Evolutionary conservation across 2,329 filamentous ascomycete species (phyloP).

Genomic region (Tolypocladium paradoxum): DNA sequence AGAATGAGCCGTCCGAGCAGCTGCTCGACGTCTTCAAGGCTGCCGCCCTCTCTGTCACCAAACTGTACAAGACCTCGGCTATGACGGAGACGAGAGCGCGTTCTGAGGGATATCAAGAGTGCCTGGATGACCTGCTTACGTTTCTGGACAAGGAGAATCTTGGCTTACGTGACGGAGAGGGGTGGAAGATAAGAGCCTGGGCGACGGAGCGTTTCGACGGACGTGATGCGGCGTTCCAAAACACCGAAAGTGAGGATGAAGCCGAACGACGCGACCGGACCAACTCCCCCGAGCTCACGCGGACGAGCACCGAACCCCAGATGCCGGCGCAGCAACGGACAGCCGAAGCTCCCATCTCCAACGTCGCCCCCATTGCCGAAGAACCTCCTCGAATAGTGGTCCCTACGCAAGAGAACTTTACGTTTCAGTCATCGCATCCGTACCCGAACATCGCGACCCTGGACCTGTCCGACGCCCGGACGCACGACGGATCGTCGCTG

Average conservation of each 20-base stretch:
- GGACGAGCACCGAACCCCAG: conserved; percentile 32
- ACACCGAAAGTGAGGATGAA: conserved; percentile 60
- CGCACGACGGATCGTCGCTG: conserved; percentile 25
- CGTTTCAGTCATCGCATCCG: conserved; percentile 54
- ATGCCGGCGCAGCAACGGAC: conserved; percentile 10
- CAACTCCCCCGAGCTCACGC: conserved; percentile 47
- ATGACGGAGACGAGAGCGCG: conserved; percentile 66
- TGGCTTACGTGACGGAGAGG: conserved; percentile 70
- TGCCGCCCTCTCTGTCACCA: conserved; percentile 87
- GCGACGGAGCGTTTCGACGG: conserved; percentile 60
- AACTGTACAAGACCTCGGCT: conserved; percentile 87
- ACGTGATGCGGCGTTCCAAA: conserved; percentile 40
- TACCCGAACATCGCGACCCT: conserved; percentile 53
- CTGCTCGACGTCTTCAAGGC: conserved; percentile 85
- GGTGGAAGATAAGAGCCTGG: conserved; percentile 50
- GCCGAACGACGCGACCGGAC: conserved; percentile 48
- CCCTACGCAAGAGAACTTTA: conserved; percentile 52
- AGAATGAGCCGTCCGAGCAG: conserved; percentile 41
- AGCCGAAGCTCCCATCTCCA: conserved; percentile 15
- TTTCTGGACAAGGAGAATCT: conserved; percentile 78
- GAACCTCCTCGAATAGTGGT: conserved; percentile 31
- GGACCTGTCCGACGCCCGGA: conserved; percentile 42
- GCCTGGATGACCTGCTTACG: conserved; percentile 75
- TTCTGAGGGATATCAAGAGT: conserved; percentile 83
- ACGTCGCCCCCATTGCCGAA: conserved; percentile 13